Evolutionary conservation across 345 rosid genomes (phyloP).

Genomic region (Linum usitatissimum): DNA sequence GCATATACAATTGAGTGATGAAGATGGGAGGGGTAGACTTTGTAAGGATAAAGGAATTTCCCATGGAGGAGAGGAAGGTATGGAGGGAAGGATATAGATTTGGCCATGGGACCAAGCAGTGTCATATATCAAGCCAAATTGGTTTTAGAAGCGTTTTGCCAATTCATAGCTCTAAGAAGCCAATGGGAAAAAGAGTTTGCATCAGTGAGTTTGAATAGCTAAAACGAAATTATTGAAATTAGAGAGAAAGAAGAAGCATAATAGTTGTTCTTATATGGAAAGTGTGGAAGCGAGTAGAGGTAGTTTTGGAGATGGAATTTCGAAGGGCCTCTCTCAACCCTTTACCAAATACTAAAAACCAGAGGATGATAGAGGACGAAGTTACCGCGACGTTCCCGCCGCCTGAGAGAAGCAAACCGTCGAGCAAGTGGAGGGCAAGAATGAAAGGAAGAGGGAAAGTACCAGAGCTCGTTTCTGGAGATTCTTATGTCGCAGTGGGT

Average conservation of each 20-base stretch:
- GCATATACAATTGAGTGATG: slow-evolving; percentile 1
- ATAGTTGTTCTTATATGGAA: too few relatives aligned
- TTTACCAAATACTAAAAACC: too few relatives aligned
- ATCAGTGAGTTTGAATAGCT: not conserved
- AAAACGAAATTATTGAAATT: not conserved
- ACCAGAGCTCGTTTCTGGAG: too few relatives aligned
- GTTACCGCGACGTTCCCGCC: too few relatives aligned
- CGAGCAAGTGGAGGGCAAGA: too few relatives aligned
- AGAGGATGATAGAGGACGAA: too few relatives aligned
- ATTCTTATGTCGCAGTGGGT: too few relatives aligned
- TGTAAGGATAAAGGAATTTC: slow-evolving; percentile 2
- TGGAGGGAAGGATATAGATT: slow-evolving; percentile 17
- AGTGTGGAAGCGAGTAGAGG: not conserved
- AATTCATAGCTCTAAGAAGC: not conserved
- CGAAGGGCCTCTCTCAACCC: not conserved
- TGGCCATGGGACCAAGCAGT: slow-evolving; percentile 2
- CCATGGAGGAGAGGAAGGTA: slow-evolving; percentile 6
- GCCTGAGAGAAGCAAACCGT: too few relatives aligned
- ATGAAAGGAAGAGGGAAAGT: too few relatives aligned
- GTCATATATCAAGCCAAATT: not conserved
- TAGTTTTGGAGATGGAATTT: not conserved
- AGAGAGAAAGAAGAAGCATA: not conserved
- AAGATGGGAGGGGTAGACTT: slow-evolving; percentile 7
- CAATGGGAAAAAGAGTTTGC: not conserved
- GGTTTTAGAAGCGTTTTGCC: not conserved